Conservation (phyloP, 306 rosid genomes). For the Trichosanthes cucumerina region DNA sequence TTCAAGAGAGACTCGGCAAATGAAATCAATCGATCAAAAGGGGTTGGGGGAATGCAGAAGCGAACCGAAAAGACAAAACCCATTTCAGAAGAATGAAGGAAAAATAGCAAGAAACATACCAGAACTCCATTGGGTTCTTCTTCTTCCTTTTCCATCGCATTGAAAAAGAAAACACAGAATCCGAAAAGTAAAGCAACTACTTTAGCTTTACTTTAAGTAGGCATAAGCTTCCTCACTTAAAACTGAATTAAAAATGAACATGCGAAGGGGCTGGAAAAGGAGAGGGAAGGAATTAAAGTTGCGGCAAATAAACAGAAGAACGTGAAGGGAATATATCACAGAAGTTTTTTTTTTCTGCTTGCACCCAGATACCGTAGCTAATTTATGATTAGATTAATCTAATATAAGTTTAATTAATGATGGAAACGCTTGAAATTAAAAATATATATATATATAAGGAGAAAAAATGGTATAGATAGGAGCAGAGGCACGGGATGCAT, state of each 20-base stretch:
- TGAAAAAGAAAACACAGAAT: background rate
- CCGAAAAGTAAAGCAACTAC: background rate
- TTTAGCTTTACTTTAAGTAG: background rate
- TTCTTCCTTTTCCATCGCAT: conserved; percentile 12
- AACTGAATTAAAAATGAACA: background rate
- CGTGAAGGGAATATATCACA: background rate
- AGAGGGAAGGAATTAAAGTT: background rate
- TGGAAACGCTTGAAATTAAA: background rate
- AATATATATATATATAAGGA: background rate
- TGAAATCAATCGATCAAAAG: conserved; percentile 4
- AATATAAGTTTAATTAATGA: background rate
- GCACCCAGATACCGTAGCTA: background rate
- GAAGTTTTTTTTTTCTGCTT: background rate
- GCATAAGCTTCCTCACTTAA: background rate
- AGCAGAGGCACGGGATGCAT: background rate
- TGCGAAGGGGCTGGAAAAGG: background rate
- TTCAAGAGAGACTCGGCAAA: background rate
- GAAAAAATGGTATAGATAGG: background rate
- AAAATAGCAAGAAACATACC: background rate
- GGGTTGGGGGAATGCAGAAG: background rate
- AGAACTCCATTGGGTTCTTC: background rate
- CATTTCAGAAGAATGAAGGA: background rate
- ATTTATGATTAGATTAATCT: background rate
- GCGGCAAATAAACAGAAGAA: background rate
- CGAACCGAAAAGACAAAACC: background rate